phyloP scores from a whole-genome alignment of 768 basidiomycete species.

The Suillus tomentosus region DNA sequence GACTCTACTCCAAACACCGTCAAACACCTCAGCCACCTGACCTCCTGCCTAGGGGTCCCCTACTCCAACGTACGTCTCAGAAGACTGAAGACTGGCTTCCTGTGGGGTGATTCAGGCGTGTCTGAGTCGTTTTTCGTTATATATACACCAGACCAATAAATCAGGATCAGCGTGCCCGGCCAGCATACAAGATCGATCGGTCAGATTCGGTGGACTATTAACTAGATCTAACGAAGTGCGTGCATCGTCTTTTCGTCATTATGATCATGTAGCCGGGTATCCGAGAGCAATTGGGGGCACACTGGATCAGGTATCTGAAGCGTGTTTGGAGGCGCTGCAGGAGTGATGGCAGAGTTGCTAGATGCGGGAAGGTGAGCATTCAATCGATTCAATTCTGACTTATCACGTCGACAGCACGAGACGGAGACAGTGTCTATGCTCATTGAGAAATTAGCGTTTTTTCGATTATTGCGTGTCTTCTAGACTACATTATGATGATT shows the following conservation, averaged over 20 bases:
- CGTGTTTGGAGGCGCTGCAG: neutral
- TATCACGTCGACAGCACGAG: neutral
- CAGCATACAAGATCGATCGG: neutral
- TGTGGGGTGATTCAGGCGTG: neutral
- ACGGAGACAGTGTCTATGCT: neutral
- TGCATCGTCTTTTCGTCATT: neutral
- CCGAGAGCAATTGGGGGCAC: neutral
- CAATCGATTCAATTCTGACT: neutral
- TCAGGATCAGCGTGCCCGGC: neutral
- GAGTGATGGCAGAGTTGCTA: neutral
- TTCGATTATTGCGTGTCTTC: neutral
- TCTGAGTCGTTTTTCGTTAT: neutral
- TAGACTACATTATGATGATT: neutral
- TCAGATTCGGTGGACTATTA: neutral
- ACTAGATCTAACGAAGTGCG: neutral
- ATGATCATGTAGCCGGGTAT: neutral
- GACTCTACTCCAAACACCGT: too few relatives aligned
- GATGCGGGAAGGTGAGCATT: neutral
- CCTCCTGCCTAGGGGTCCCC: too few relatives aligned
- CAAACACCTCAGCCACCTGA: too few relatives aligned
- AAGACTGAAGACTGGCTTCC: neutral
- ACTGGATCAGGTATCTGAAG: neutral
- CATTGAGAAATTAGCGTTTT: neutral
- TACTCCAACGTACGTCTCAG: neutral
- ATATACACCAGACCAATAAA: neutral